Evolutionary conservation across 106 monocot genomes (phyloP), one percentile per base, ranked within the genome.

Genomic region (Allium cepa): DNA sequence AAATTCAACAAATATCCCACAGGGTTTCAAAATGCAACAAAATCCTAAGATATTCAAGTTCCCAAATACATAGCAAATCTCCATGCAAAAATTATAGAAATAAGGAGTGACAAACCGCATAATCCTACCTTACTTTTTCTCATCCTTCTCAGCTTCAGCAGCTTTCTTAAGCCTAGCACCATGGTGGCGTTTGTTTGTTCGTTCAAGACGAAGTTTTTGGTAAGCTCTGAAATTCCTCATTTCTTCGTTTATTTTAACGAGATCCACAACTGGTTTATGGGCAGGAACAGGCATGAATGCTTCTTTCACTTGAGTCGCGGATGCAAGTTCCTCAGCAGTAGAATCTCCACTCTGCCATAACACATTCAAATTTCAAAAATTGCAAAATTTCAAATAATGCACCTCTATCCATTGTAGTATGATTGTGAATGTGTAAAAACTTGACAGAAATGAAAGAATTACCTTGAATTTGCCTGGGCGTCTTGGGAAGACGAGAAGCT

Each of bases 101-200:
- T 22, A 22, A 22, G 22, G 22, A 22, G 22, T 22, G 22, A 22
- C 22, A 22, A 22, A 22, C 22, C 22, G 22, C 22, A 22, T 22
- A 22, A 22, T 22, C 22, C 22, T 22, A 22, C 22, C 22, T 49
- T 49, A 87, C 76, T 88, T 88, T 74, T 88, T 84, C 46, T 82
- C 84, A 46, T 88, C 84, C 77, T 88, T 88, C 74, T 84, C 88
- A 0, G 88, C 84, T 76, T 85, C 88, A 4, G 81, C 84, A 53
- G 84, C 84, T 77, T 77, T 88, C 84, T 85, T 88, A 78, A 88
- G 49, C 69, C 84, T 84, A 13, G 71, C 66, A 56, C 88, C 88
- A 4, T 77, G 68, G 45, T 84, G 88, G 46, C 77, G 79, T 26
- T 79, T n/a, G 72, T 88, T 88, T 67, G 77, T 88, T 50, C 82